Evolutionary conservation across 2,329 filamentous ascomycete species (phyloP), one percentile per base, ranked within the genome.

Genomic region (Chrysoporthe puriensis): DNA sequence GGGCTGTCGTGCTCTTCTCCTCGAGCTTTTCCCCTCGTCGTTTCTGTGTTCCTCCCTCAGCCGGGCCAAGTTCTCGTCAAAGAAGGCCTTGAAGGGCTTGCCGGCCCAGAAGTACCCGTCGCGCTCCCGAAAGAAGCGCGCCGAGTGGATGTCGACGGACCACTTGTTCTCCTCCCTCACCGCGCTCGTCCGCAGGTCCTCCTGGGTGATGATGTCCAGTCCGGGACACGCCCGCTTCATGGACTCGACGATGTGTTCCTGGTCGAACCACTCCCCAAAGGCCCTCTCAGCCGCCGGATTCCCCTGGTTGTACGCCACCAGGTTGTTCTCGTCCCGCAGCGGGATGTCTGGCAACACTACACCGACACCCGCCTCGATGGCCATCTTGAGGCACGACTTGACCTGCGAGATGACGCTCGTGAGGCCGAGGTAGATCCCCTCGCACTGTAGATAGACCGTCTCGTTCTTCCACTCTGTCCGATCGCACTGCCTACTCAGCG

Each of bases 321-420:
- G 69, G 64, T 78, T 64, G 3, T 66, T 66, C 2, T 73, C 74
- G 69, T 76, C 74, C 54, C 77, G 74, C 42, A 77, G 71, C 8
- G 76, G 77, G 73, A 79, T 79, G 40, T 70, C 63, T 6, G 77
- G 77, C 54, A 79, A 71, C 9, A 78, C 64, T 1, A 78, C 62
- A 60, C 73, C 70, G 1, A 72, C 71, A 18, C 77, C 76, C 3
- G 76, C 70, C 6, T 78, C 76, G 14, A 77, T 59, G 58, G 77
- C 77, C 75, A 77, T 77, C 69, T 79, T 78, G 43, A 78, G 67
- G 66, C 77, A 79, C 34, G 75, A 73, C 70, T 77, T 78, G 56
- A 79, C 67, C 69, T 78, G 75, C 7, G 75, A 77, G 63, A 79
- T 73, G 63, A 79, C 76, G 44, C 70, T 72, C 6, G 76, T 78